A percentile compares a stretch with the other conserved stretches of the same genome.
These are phyloP conservation scores for Gossypium lobatum DNA, from an alignment of 441 rosid species.

Conservation along the genomic window DNA sequence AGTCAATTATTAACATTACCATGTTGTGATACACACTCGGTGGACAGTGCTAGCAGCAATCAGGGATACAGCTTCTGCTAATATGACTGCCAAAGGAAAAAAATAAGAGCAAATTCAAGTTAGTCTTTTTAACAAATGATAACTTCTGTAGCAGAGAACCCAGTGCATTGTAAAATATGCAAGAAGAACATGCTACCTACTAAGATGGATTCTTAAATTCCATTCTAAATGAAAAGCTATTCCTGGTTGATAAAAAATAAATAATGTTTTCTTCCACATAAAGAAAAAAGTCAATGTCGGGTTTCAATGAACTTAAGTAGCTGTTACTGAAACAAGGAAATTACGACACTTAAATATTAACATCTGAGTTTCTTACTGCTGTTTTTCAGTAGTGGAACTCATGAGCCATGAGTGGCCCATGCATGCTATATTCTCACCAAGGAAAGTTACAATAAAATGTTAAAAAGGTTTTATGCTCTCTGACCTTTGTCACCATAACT, in stretches of 20 bases:
- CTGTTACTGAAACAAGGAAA: not conserved
- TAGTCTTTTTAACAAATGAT: not conserved
- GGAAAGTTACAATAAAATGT: not conserved
- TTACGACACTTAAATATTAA: not conserved
- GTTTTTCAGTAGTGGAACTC: not conserved
- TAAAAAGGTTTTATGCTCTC: not conserved
- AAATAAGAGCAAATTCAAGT: not conserved
- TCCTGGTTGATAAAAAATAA: not conserved
- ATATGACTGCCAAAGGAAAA: conserved; percentile 42
- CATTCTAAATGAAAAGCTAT: not conserved
- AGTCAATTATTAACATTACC: conserved; percentile 37
- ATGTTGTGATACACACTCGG: conserved; percentile 80
- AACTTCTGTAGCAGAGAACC: not conserved
- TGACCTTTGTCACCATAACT: not conserved
- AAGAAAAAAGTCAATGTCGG: not conserved
- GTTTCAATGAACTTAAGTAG: not conserved
- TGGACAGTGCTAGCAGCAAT: conserved; percentile 80
- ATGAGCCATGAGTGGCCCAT: not conserved
- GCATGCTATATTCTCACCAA: not conserved
- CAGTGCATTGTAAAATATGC: not conserved
- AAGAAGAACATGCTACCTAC: not conserved
- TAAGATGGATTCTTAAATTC: not conserved
- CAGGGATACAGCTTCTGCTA: conserved; percentile 69
- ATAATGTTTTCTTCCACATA: not conserved
- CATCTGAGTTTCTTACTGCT: not conserved